Evolutionary conservation across 345 rosid species (phyloP).

Genomic region (Corchorus capsularis): DNA sequence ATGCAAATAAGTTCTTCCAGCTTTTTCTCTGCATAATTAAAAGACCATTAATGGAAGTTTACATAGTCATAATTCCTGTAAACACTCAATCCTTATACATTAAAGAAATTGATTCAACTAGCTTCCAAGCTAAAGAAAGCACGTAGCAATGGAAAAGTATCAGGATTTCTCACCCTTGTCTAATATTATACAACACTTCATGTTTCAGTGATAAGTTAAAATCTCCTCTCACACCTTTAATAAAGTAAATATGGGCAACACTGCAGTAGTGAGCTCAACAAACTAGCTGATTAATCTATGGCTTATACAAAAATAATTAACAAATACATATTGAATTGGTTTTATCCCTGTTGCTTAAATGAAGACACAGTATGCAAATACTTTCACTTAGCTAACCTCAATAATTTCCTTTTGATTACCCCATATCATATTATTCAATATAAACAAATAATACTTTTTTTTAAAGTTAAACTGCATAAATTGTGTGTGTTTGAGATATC

Average conservation of each 20-base stretch:
- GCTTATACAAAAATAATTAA: neutral
- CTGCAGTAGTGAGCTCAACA: neutral
- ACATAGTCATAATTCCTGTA: neutral
- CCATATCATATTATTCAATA: neutral
- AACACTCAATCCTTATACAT: neutral
- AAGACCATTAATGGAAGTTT: slow-evolving; percentile 5
- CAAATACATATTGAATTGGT: neutral
- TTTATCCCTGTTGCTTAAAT: neutral
- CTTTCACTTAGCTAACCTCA: neutral
- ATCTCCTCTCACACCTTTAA: neutral
- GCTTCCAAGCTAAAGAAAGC: neutral
- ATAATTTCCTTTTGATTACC: neutral
- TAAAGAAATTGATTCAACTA: neutral
- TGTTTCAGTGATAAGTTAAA: neutral
- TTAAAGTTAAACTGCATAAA: neutral
- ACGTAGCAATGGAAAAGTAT: neutral
- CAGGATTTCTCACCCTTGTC: neutral
- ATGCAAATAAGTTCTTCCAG: slow-evolving; percentile 91
- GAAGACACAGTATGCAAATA: neutral
- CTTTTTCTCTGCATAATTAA: slow-evolving; percentile 64
- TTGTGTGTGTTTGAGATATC: neutral
- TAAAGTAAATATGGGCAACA: neutral
- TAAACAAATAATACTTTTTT: neutral
- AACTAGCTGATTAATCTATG: neutral
- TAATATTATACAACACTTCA: neutral